phyloP scores from a whole-genome alignment of 1,284 basidiomycete species.

The Apiotrichum montevideense region DNA sequence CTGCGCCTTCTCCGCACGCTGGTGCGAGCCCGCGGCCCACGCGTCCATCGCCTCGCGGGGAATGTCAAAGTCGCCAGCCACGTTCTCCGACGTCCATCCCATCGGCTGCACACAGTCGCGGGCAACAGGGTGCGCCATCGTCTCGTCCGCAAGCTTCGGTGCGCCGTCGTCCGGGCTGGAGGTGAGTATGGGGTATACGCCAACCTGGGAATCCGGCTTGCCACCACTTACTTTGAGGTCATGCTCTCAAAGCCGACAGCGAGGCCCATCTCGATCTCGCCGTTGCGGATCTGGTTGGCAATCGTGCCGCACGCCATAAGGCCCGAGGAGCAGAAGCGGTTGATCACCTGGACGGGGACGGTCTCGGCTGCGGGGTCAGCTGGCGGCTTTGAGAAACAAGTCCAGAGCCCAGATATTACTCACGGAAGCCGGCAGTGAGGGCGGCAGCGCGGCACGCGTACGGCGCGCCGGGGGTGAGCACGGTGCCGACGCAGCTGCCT shows the following conservation, averaged over 20 bases:
- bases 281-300: conserved; percentile 75
- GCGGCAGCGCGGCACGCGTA: conserved; percentile 13
- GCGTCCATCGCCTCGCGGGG: conserved; percentile 77
- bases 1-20: conserved; percentile 81
- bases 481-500: conserved; percentile 11
- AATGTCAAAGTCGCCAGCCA: conserved; percentile 74
- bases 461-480: conserved; percentile 10
- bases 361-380: conserved; percentile 20
- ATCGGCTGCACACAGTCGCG: conserved; percentile 91
- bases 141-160: conserved; percentile 62
- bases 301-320: conserved; percentile 63
- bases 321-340: conserved; percentile 92
- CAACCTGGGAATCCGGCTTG: conserved; percentile 60
- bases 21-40: conserved; percentile 71
- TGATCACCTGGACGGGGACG: conserved; percentile 75
- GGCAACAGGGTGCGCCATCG: conserved; percentile 70
- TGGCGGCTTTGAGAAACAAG: no score
- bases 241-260: conserved; percentile 92
- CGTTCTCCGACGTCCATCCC: conserved; percentile 96
- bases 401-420: background rate
- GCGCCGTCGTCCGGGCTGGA: conserved; percentile 71
- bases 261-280: conserved; percentile 89
- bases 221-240: conserved; percentile 55
- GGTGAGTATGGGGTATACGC: conserved; percentile 52
- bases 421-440: conserved; percentile 16